phyloP scores from a whole-genome alignment of 192 early-diverging fungal genomes.

The Endogone sp. region DNA sequence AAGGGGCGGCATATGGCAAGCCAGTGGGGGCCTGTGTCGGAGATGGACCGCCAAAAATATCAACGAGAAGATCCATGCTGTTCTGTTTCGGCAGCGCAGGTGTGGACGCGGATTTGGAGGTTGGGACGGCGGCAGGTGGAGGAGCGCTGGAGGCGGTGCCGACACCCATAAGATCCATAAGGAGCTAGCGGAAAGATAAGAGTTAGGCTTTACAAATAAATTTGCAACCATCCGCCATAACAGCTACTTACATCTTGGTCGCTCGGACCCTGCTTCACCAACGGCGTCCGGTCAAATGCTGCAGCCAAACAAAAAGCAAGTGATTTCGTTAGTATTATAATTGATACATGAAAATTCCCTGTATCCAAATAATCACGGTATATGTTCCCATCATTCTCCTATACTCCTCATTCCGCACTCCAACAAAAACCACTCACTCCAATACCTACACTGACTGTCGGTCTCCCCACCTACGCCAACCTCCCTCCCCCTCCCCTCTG shows the following conservation, averaged over 20 bases:
- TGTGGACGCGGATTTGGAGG: slow-evolving; percentile 15
- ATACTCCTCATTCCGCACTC: slow-evolving; percentile 15
- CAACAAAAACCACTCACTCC: slow-evolving; percentile 15
- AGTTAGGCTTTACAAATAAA: background rate
- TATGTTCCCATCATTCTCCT: too few species aligned
- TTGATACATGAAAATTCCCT: too few species aligned
- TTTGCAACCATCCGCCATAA: background rate
- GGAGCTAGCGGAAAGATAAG: too few species aligned
- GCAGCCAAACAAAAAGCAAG: background rate
- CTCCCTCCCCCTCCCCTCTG: slow-evolving; percentile 48
- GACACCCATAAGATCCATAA: slow-evolving; percentile 71
- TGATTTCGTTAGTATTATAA: slow-evolving; percentile 13
- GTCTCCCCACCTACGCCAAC: slow-evolving; percentile 29
- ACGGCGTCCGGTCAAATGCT: background rate
- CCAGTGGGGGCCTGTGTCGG: slow-evolving; percentile 12
- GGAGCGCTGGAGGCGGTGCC: slow-evolving; percentile 43
- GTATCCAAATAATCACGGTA: too few species aligned
- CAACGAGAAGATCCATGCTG: slow-evolving; percentile 59
- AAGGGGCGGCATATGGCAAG: slow-evolving; percentile 19
- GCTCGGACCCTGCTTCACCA: slow-evolving; percentile 33
- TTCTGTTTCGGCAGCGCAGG: slow-evolving; percentile 17
- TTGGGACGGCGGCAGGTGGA: slow-evolving; percentile 27
- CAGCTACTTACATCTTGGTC: slow-evolving; percentile 43
- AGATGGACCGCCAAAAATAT: slow-evolving; percentile 66
- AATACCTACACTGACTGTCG: slow-evolving; percentile 45